A percentile compares a stretch with the other conserved stretches of the same genome.
phyloP scores from a whole-genome alignment of 2,329 filamentous ascomycete species.

The Bipolaris bicolor region DNA sequence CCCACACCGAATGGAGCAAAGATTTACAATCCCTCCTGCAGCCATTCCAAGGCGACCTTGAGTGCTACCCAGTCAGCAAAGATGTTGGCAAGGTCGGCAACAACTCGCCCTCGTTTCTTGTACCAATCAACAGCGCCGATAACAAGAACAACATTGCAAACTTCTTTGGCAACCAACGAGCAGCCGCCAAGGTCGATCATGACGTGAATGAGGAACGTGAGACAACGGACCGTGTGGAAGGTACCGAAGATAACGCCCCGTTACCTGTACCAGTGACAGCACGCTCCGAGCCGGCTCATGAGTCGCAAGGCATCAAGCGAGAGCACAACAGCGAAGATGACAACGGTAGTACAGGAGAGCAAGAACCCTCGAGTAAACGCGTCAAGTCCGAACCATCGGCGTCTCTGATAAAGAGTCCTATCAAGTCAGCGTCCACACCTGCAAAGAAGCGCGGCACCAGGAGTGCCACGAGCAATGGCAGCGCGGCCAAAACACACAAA shows the following conservation, averaged over 20 bases:
- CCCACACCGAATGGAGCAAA: conserved; percentile 71
- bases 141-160: conserved; percentile 95
- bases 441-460: conserved; percentile 54
- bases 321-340: conserved; percentile 51
- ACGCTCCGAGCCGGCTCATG: conserved; percentile 18
- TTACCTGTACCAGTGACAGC: conserved; percentile 49
- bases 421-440: conserved; percentile 29
- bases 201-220: conserved; percentile 50
- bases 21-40: conserved; percentile 80
- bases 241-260: conserved; percentile 60
- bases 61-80: conserved; percentile 83
- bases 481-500: conserved; percentile 53
- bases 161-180: conserved; percentile 74
- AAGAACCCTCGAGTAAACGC: conserved; percentile 49
- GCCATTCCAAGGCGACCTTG: conserved; percentile 78
- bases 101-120: conserved; percentile 80
- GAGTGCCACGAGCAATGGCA: conserved; percentile 64
- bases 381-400: conserved; percentile 25
- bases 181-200: conserved; percentile 46
- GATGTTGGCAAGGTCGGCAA: conserved; percentile 96
- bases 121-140: conserved; percentile 81
- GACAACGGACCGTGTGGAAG: conserved; percentile 52
- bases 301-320: conserved; percentile 54
- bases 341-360: conserved; percentile 38
- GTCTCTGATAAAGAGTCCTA: conserved; percentile 33